Percentiles rank a stretch among this genome's conserved stretches.
Evolutionary conservation across 2,329 filamentous ascomycete genomes (phyloP).

Genomic region (Aspergillus viridinutans): DNA sequence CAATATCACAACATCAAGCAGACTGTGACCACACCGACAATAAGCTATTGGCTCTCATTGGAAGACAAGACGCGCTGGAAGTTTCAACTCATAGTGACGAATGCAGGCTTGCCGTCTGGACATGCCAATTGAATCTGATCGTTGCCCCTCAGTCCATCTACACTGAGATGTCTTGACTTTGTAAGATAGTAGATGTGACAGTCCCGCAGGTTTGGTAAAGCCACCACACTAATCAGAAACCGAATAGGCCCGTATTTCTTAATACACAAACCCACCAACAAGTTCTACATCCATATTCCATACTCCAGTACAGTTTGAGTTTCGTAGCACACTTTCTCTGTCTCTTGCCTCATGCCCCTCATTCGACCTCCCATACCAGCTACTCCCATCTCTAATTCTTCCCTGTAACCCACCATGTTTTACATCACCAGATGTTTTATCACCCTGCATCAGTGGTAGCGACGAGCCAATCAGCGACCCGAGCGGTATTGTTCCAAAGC

Average conservation of each 20-base stretch:
- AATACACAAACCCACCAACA: too few relatives aligned
- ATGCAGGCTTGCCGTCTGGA: not conserved
- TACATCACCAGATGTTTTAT: conserved; percentile 1
- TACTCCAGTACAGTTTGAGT: not conserved
- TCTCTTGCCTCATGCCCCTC: not conserved
- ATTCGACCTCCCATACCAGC: too few relatives aligned
- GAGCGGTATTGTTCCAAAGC: conserved; percentile 5
- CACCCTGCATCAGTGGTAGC: conserved; percentile 1
- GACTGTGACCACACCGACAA: not conserved
- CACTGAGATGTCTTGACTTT: not conserved
- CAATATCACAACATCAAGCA: not conserved
- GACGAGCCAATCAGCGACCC: conserved; percentile 7
- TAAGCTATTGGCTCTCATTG: conserved; percentile 7
- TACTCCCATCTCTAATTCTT: not conserved
- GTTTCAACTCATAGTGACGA: conserved; percentile 4
- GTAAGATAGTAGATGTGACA: not conserved
- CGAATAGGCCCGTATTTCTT: not conserved
- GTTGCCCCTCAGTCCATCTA: not conserved
- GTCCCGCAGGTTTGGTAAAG: not conserved
- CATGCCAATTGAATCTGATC: not conserved
- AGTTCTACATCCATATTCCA: too few relatives aligned
- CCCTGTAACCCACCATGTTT: not conserved
- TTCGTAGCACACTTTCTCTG: not conserved
- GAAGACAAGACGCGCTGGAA: conserved; percentile 12
- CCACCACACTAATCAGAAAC: too few relatives aligned